These are phyloP conservation scores for Microbotryum silenes-acaulis DNA, from an alignment of 1,284 basidiomycete species.

Conservation along the genomic window DNA sequence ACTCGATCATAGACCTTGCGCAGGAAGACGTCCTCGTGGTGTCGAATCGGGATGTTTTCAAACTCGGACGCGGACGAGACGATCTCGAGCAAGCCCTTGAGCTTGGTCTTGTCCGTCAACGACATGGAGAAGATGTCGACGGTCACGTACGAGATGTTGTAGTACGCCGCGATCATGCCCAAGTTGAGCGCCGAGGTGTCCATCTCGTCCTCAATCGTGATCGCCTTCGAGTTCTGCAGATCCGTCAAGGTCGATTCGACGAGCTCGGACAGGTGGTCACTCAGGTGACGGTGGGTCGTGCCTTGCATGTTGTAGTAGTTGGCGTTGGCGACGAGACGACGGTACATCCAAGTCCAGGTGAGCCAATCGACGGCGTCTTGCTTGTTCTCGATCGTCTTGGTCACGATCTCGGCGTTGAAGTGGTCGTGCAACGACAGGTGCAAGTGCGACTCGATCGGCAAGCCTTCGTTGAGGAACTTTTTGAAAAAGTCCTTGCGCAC, in stretches of 20 bases:
- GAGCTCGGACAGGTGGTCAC: conserved; percentile 89
- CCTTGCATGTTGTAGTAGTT: conserved; percentile 81
- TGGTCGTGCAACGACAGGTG: conserved; percentile 86
- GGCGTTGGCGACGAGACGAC: conserved; percentile 68
- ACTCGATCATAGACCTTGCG: conserved; percentile 72
- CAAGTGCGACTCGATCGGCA: conserved; percentile 94
- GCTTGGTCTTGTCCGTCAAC: conserved; percentile 91
- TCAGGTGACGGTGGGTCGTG: conserved; percentile 83
- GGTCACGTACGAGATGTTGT: conserved; percentile 85
- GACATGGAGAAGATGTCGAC: conserved; percentile 95
- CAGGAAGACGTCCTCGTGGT: conserved; percentile 43
- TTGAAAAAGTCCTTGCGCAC: conserved; percentile 60
- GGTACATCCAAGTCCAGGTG: conserved; percentile 94
- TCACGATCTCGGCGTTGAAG: conserved; percentile 96
- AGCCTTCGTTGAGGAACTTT: conserved; percentile 91
- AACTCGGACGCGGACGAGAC: conserved; percentile 95
- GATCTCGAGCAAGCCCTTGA: conserved; percentile 93
- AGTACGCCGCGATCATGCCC: conserved; percentile 93
- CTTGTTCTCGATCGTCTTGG: conserved; percentile 98
- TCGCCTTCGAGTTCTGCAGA: conserved; percentile 89
- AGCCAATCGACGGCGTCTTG: conserved; percentile 65
- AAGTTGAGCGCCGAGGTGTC: conserved; percentile 83
- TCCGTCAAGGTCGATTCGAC: conserved; percentile 90
- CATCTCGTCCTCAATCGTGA: conserved; percentile 70
- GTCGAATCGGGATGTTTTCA: conserved; percentile 85